phyloP scores from a whole-genome alignment of 306 rosid species.

The Sesbania bispinosa region DNA sequence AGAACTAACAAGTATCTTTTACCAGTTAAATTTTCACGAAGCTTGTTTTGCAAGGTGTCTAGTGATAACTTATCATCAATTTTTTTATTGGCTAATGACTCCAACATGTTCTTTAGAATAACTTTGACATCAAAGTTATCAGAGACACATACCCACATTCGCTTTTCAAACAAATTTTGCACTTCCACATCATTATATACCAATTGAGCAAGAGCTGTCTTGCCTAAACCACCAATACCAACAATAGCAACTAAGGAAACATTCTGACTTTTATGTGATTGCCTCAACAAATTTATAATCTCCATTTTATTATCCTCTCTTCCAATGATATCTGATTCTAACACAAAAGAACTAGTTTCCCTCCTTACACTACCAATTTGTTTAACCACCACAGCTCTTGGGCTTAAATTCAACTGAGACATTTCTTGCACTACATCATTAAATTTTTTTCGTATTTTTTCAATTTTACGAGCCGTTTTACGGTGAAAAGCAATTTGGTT shows the following conservation, averaged over 20 bases:
- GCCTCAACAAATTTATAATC: neutral
- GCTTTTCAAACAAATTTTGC: neutral
- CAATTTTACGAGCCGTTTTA: too few species aligned
- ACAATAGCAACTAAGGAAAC: neutral
- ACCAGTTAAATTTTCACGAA: neutral
- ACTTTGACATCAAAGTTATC: neutral
- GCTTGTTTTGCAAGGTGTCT: neutral
- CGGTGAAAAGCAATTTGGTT: too few species aligned
- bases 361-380: neutral
- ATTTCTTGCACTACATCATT: too few species aligned
- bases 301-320: neutral
- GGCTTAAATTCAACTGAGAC: too few species aligned
- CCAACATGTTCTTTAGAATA: neutral
- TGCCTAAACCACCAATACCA: constrained; percentile 22
- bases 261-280: neutral
- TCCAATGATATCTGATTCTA: neutral
- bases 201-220: constrained; percentile 8
- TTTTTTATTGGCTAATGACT: neutral
- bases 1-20: neutral
- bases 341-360: neutral
- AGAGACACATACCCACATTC: neutral
- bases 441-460: too few species aligned
- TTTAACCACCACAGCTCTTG: too few species aligned
- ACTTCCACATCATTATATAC: neutral
- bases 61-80: neutral